phyloP scores from a whole-genome alignment of 441 rosid species.

The Euphorbia schlechtendalii region DNA sequence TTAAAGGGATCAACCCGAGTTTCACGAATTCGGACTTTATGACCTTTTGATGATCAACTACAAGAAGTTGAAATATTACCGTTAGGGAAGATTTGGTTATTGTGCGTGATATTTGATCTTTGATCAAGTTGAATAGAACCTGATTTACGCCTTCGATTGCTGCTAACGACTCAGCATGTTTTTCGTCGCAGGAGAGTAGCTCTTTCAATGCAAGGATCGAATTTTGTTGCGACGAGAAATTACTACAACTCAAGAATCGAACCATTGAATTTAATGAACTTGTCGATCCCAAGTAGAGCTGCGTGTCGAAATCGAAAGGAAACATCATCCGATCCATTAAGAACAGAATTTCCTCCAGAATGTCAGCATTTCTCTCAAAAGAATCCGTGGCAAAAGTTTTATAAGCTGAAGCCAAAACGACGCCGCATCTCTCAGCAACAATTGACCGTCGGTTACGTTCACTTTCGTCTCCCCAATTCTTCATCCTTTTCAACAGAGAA shows the following conservation, averaged over 20 bases:
- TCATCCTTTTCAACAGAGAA: conserved; percentile 25
- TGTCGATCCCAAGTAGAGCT: conserved; percentile 19
- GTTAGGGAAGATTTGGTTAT: conserved; percentile 37
- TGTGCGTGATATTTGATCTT: conserved; percentile 27
- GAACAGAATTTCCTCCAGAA: conserved; percentile 30
- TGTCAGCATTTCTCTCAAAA: conserved; percentile 10
- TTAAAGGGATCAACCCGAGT: conserved; percentile 29
- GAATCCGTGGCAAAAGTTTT: conserved; percentile 26
- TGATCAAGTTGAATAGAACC: conserved; percentile 22
- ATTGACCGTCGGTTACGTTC: conserved; percentile 38
- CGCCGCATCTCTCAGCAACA: conserved; percentile 15
- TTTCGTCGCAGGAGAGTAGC: conserved; percentile 23
- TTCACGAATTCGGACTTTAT: conserved; percentile 21
- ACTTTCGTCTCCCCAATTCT: conserved; percentile 39
- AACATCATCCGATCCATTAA: conserved; percentile 29
- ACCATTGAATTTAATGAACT: conserved; percentile 29
- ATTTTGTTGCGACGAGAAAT: conserved; percentile 22
- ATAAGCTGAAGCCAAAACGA: conserved; percentile 27
- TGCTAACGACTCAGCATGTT: conserved; percentile 14
- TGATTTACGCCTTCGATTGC: conserved; percentile 23
- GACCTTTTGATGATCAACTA: not conserved
- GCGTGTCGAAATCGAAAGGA: conserved; percentile 28
- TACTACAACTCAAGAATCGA: conserved; percentile 22
- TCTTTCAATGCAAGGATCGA: conserved; percentile 29
- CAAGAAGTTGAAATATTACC: conserved; percentile 30